Evolutionary conservation across 768 basidiomycete species (phyloP).

Genomic region (Candolleomyces eurysporus): DNA sequence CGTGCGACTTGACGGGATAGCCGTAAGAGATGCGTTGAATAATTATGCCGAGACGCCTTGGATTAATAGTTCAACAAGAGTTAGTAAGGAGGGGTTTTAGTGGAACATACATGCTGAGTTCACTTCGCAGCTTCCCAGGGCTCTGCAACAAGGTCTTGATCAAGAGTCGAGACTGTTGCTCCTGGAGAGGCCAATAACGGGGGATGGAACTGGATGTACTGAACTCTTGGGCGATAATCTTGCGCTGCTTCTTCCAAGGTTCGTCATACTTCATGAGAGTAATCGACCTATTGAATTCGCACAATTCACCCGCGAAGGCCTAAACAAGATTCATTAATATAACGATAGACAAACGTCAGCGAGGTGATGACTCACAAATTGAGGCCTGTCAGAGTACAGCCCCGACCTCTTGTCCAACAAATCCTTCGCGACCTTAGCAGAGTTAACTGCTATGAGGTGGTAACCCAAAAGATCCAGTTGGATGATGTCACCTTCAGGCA

Average conservation of each 20-base stretch:
- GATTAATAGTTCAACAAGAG: not conserved
- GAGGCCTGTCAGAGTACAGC: conserved; percentile 6
- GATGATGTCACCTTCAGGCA: conserved; percentile 6
- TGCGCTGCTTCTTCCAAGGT: conserved; percentile 3
- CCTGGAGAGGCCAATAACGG: conserved; percentile 5
- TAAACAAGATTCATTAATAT: not conserved
- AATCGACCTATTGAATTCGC: conserved; percentile 3
- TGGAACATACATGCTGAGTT: not conserved
- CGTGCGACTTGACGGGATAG: conserved; percentile 7
- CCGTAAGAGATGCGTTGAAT: conserved; percentile 10
- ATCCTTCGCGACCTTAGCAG: conserved; percentile 8
- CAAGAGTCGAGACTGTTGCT: not conserved
- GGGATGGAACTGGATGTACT: conserved; percentile 2
- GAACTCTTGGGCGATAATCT: conserved; percentile 1
- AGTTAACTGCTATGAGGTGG: conserved; percentile 12
- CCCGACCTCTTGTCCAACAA: conserved; percentile 12
- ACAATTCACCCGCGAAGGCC: not conserved
- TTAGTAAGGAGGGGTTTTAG: not conserved
- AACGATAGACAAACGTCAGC: not conserved
- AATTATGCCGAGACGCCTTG: not conserved
- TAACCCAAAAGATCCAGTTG: conserved; percentile 12
- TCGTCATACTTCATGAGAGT: conserved; percentile 5
- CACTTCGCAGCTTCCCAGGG: not conserved
- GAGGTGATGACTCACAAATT: conserved; percentile 4
- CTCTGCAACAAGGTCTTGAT: not conserved